Base-by-base conservation (phyloP, 495 filamentous ascomycete species). In the Podospora sp. region DNA sequence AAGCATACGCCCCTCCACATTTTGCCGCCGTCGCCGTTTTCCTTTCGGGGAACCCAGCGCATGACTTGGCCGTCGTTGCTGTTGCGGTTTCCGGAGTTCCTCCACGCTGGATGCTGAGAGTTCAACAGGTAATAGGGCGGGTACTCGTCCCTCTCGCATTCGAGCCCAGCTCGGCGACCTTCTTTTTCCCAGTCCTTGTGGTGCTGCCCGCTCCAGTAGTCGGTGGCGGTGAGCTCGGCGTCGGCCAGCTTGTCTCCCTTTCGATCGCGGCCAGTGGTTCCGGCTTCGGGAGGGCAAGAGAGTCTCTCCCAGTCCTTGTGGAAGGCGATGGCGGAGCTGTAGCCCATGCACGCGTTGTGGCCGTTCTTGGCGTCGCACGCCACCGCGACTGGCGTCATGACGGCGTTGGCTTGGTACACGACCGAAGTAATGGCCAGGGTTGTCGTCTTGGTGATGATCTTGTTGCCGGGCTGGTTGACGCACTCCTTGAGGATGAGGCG, bases 51-150 rank as follows among this genome's bases (percentile, higher is more conserved):
- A 36, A 36, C 6, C 33, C 33, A 36, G 33, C 33, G 33, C 33
- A 36, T 36, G 33, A 36, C 6, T 12, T 36, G 33, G 6, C 33
- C 33, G 33, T 36, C 12, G 33, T 5, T 5, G 33, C 12, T 12
- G 33, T 36, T 36, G 5, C 6, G 6, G 33, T 36, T 12, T 6
- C 33, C 33, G 33, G 33, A 36, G 33, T 12, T 12, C 6, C 5
- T 36, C 33, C 33, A 36, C 6, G 33, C 33, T 36, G 33, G 12
- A 36, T 36, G 6, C 33, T 36, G 33, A 12, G 6, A 12, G 33
- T 36, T 36, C 6, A 67, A 51, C 14, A 67, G 53, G 46, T 67
- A 67, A 11, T n/a, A n/a, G 6, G 65, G 65, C 8, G 65, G 65
- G 27, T 55, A 67, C 59, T 67, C 65, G 50, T 67, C 65, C 26